phyloP scores from a whole-genome alignment of 2,329 filamentous ascomycete genomes.

The Stagonosporopsis chrysanthemi region DNA sequence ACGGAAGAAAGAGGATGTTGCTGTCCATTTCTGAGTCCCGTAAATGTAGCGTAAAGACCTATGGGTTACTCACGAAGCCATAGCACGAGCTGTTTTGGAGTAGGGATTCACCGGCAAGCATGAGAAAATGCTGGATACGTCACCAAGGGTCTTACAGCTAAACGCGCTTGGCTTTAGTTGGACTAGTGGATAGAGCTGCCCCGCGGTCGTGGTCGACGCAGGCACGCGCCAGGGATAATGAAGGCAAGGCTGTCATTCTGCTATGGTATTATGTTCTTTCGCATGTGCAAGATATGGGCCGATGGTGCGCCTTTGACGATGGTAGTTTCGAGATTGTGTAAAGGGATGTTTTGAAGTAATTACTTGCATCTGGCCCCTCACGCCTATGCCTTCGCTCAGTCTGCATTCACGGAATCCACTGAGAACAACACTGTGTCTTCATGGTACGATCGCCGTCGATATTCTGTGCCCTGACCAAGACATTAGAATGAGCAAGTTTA shows the following conservation, averaged over 20 bases:
- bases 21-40: conserved; percentile 36
- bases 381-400: neutral
- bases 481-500: conserved; percentile 46
- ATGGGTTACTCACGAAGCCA: conserved; percentile 38
- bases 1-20: conserved; percentile 81
- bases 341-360: neutral
- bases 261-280: neutral
- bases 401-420: neutral
- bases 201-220: conserved; percentile 9
- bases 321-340: too few species aligned
- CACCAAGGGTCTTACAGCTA: conserved; percentile 17
- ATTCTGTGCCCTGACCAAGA: conserved; percentile 1
- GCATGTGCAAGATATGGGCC: neutral
- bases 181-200: neutral
- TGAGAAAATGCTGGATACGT: conserved; percentile 28
- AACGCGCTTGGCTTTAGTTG: neutral
- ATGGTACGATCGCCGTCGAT: conserved; percentile 8
- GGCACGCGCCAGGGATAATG: neutral
- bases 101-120: conserved; percentile 19
- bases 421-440: conserved; percentile 12
- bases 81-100: conserved; percentile 24
- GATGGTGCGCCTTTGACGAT: neutral
- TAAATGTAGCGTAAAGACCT: neutral
- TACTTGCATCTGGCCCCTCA: too few species aligned
- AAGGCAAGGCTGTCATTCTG: conserved; percentile 1